Evolutionary conservation across 192 early-diverging fungal genomes (phyloP).

Genomic region (Oehlia diaphana): DNA sequence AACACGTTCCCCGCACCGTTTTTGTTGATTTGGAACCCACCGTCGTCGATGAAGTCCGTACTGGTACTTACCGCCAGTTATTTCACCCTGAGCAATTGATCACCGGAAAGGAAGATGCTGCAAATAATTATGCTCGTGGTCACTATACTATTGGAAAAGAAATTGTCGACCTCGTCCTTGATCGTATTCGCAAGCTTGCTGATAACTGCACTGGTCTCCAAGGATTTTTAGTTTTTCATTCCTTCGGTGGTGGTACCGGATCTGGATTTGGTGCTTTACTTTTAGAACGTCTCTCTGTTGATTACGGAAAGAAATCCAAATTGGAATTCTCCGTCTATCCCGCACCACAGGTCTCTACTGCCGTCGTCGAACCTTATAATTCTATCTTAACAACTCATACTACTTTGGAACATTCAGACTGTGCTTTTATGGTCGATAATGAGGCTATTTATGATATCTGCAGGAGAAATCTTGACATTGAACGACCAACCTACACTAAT

Average conservation of each 20-base stretch:
- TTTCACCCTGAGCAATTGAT: slow-evolving; percentile 93
- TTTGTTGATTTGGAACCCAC: slow-evolving; percentile 97
- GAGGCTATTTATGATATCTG: slow-evolving; percentile 99
- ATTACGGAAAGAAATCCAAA: slow-evolving; percentile 99
- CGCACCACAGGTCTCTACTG: slow-evolving; percentile 95
- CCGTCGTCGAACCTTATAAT: slow-evolving; percentile 98
- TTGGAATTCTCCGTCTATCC: slow-evolving; percentile 99
- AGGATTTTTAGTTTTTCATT: slow-evolving; percentile 99
- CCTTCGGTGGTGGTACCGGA: slow-evolving; percentile 99
- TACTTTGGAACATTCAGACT: slow-evolving; percentile 98
- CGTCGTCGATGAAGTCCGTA: slow-evolving; percentile 98
- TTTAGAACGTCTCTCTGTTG: slow-evolving; percentile 97
- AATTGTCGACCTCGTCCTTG: slow-evolving; percentile 93
- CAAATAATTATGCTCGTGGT: slow-evolving; percentile 99
- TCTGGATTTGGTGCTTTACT: slow-evolving; percentile 98
- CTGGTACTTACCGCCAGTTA: slow-evolving; percentile 92
- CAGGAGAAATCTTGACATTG: slow-evolving; percentile 96
- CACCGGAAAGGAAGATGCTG: slow-evolving; percentile 99
- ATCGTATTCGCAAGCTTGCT: slow-evolving; percentile 96
- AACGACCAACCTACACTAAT: slow-evolving; percentile 96
- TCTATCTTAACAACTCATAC: slow-evolving; percentile 99
- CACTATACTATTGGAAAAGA: slow-evolving; percentile 99
- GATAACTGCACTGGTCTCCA: slow-evolving; percentile 98
- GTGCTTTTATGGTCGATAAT: slow-evolving; percentile 99
- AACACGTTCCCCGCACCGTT: slow-evolving; percentile 99